Base-by-base conservation (phyloP, 345 rosid genomes). In the Ceriops tagal region DNA sequence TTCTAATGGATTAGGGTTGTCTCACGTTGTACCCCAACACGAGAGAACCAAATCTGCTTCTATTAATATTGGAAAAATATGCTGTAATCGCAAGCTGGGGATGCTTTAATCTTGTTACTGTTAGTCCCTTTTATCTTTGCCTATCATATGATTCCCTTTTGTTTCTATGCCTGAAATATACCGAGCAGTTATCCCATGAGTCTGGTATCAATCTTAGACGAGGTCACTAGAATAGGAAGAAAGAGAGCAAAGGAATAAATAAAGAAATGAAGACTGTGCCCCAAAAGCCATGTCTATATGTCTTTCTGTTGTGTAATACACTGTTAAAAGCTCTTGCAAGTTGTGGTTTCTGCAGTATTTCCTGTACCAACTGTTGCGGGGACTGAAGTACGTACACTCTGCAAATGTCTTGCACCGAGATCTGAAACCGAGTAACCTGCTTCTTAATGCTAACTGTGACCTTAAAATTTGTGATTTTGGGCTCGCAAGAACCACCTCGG, bases 371-470 rank as follows among this genome's bases (percentile, higher is more conserved):
- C 75, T 92, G 70, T 68, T 90, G 79, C 77, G 98, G 71, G 96
- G 98, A 39, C 74, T 90, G 34, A 92, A 83, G 81, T 88, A 89
- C 83, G 83, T 87, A 65, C 95, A 89, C 81, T 89, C 95, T 30
- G 95, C 88, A 32, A 89, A 89, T 77, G 96, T 90, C 60, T 79
- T 92, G 63, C 97, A 92, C 79, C 92, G 97, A 0, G 97, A 92
- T 75, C 69, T 92, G 55, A 92, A 92, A 67, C 97, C 98, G 1
- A 87, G 97, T 82, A 92, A 92, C 82, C 80, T 92, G 80, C 85
- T 89, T 70, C 84, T 87, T 34, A 75, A 87, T 65, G 76, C 90
- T 59, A 78, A 80, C 66, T 89, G 95, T 64, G 92, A 89, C 75
- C 91, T 89, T 51, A 85, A 89, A 66, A 87, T 89, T 20, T 87